Conservation (phyloP, 169 alveolate species). For the Babesia bovis region DNA sequence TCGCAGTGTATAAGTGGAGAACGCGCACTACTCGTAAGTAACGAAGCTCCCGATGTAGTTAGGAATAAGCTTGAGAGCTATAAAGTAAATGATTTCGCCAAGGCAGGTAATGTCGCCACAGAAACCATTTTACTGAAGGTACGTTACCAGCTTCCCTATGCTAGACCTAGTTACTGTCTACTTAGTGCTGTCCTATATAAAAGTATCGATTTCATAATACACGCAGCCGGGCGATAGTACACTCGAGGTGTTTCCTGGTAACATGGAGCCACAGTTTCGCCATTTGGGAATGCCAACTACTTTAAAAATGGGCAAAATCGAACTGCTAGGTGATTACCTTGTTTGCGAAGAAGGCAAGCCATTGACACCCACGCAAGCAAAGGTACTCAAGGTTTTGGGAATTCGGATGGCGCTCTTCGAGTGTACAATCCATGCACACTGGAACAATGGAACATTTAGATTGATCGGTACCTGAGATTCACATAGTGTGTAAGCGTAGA, state of each 20-base stretch:
- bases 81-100: slow-evolving; percentile 52
- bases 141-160: background rate
- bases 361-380: slow-evolving; percentile 59
- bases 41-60: slow-evolving; percentile 59
- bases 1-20: slow-evolving; percentile 48
- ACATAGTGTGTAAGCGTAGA: background rate
- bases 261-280: slow-evolving; percentile 67
- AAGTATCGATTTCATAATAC: background rate
- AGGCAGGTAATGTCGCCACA: slow-evolving; percentile 44
- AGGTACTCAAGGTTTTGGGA: slow-evolving; percentile 52
- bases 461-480: background rate
- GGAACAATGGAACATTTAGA: slow-evolving; percentile 50
- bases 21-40: slow-evolving; percentile 47
- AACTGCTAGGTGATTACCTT: slow-evolving; percentile 49
- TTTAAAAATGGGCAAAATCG: slow-evolving; percentile 57
- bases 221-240: slow-evolving; percentile 36
- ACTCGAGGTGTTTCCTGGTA: slow-evolving; percentile 56
- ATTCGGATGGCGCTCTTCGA: slow-evolving; percentile 54
- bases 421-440: slow-evolving; percentile 22
- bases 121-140: slow-evolving; percentile 57
- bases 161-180: background rate
- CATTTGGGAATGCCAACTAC: slow-evolving; percentile 61
- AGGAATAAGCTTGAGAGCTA: slow-evolving; percentile 44
- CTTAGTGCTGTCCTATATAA: background rate
- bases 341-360: slow-evolving; percentile 56